Conservation (phyloP, 148 eudicot genomes). For the Fallopia convolvulus region DNA sequence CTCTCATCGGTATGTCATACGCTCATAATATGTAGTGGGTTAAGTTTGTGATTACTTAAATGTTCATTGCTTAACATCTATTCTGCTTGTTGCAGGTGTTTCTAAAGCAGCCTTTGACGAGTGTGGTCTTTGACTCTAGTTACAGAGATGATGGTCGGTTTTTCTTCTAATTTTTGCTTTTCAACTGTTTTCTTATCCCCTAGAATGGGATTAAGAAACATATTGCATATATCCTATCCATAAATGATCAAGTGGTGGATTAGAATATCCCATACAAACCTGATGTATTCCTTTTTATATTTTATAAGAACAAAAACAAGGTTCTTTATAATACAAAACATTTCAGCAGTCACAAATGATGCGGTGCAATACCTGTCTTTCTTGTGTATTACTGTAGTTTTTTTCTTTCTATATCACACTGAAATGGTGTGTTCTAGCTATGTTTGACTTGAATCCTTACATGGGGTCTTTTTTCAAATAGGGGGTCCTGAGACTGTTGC, state of each 20-base stretch:
- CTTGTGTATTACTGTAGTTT: too few species aligned
- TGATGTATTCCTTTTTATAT: too few species aligned
- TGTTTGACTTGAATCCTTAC: neutral
- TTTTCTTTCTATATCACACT: neutral
- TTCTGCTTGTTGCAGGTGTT: conserved; percentile 59
- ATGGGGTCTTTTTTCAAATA: neutral
- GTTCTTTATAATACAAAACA: too few species aligned
- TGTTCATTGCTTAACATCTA: neutral
- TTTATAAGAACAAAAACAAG: too few species aligned
- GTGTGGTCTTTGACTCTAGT: conserved; percentile 67
- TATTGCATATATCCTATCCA: too few species aligned
- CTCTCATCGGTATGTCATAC: conserved; percentile 73
- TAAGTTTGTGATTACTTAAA: neutral
- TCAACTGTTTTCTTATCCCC: too few species aligned
- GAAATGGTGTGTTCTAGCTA: neutral
- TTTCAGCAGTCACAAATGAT: too few species aligned
- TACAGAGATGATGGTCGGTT: conserved; percentile 57
- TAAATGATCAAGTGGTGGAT: too few species aligned
- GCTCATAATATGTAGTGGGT: neutral
- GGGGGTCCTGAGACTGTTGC: conserved; percentile 10
- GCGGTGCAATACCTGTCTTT: neutral
- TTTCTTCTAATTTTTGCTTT: conserved; percentile 5
- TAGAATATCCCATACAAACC: too few species aligned
- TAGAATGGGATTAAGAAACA: too few species aligned
- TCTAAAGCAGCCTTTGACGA: conserved; percentile 79